A percentile compares a stretch with the other conserved stretches of the same genome.
Evolutionary conservation across 2,329 filamentous ascomycete genomes (phyloP).

Genomic region (Cordyceps farinosa): DNA sequence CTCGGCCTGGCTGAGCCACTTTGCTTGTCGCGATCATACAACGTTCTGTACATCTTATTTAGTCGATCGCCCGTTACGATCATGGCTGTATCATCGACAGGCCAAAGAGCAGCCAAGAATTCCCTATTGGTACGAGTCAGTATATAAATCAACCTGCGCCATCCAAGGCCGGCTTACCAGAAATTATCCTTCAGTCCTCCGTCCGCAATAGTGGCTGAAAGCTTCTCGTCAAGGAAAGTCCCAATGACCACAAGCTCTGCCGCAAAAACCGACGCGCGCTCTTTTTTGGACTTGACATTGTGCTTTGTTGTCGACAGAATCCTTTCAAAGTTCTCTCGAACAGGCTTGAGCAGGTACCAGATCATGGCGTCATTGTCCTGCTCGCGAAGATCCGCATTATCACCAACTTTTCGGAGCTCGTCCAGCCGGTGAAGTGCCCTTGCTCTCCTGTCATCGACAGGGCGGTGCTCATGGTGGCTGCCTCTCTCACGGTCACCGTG

Average conservation of each 20-base stretch:
- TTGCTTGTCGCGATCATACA: constrained; percentile 34
- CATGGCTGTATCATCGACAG: constrained; percentile 43
- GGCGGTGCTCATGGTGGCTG: constrained; percentile 28
- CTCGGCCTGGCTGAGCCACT: constrained; percentile 28
- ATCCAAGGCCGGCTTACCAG: constrained; percentile 40
- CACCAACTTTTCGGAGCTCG: constrained; percentile 43
- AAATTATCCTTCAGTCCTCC: constrained; percentile 46
- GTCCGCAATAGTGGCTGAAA: constrained; percentile 40
- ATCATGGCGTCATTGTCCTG: constrained; percentile 45
- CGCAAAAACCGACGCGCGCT: constrained; percentile 59
- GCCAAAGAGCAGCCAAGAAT: constrained; percentile 44
- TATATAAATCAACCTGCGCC: background rate
- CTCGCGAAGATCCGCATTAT: constrained; percentile 48
- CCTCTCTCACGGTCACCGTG: constrained; percentile 24
- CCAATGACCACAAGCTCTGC: constrained; percentile 59
- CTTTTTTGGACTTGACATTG: constrained; percentile 58
- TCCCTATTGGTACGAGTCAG: constrained; percentile 32
- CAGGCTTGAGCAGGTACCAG: constrained; percentile 52
- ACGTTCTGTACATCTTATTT: constrained; percentile 43
- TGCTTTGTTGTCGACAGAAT: constrained; percentile 61
- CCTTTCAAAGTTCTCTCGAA: constrained; percentile 56
- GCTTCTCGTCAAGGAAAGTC: constrained; percentile 52
- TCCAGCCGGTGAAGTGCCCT: constrained; percentile 40
- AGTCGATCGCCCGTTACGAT: constrained; percentile 42
- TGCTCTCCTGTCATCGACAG: constrained; percentile 39